A percentile compares a stretch with the other conserved stretches of the same genome.
These are phyloP conservation scores for Xylaria sp. DNA, from an alignment of 2,329 filamentous ascomycete species.

Conservation along the genomic window DNA sequence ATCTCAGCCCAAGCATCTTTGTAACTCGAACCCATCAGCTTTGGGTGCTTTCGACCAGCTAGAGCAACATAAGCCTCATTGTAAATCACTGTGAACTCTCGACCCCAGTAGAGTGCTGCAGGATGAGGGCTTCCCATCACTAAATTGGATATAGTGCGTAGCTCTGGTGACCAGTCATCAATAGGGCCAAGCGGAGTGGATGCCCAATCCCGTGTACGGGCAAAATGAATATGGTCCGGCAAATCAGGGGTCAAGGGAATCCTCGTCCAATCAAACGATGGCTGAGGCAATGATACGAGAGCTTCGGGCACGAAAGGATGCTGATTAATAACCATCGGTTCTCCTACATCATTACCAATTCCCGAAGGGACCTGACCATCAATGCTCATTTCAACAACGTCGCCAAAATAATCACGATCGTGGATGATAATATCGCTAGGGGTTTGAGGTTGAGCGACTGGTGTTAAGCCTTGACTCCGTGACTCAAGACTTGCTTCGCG, in stretches of 20 bases:
- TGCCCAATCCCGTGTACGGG: conserved; percentile 77
- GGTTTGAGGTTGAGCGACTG: conserved; percentile 49
- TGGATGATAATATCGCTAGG: conserved; percentile 49
- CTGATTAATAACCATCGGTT: conserved; percentile 37
- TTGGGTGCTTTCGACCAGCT: conserved; percentile 80
- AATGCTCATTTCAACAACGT: conserved; percentile 38
- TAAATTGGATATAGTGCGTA: conserved; percentile 82
- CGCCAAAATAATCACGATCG: conserved; percentile 49
- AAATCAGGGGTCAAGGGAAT: conserved; percentile 71
- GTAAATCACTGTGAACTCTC: conserved; percentile 74
- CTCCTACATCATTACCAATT: conserved; percentile 41
- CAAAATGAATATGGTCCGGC: conserved; percentile 77
- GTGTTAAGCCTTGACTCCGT: conserved; percentile 51
- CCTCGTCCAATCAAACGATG: conserved; percentile 84
- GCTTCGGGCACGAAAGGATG: conserved; percentile 42
- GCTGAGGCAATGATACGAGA: conserved; percentile 48
- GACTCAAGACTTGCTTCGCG: conserved; percentile 53
- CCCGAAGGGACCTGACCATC: conserved; percentile 38
- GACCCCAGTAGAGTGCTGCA: conserved; percentile 82
- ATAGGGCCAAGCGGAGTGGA: conserved; percentile 79
- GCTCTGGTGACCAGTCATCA: conserved; percentile 74
- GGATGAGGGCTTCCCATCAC: conserved; percentile 83
- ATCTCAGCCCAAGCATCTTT: conserved; percentile 77
- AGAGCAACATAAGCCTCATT: conserved; percentile 77
- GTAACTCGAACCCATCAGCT: conserved; percentile 78